Evolutionary conservation across 2,329 filamentous ascomycete genomes (phyloP).

Genomic region (Aspergillus piperis): DNA sequence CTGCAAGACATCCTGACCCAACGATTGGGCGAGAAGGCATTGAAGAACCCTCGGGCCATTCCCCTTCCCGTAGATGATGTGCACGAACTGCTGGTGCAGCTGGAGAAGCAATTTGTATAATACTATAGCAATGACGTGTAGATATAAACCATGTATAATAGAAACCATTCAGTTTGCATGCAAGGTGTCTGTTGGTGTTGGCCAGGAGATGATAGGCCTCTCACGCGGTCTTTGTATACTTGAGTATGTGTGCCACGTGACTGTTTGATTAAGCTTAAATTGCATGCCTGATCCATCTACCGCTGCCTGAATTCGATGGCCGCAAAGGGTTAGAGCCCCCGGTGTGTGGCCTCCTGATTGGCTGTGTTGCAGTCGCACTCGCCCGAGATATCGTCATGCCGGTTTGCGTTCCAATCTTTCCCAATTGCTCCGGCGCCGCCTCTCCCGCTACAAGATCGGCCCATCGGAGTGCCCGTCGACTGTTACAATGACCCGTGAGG

Average conservation of each 20-base stretch:
- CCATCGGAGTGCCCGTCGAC: neutral
- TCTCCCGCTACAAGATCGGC: neutral
- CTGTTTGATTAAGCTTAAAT: constrained; percentile 10
- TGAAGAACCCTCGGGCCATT: constrained; percentile 38
- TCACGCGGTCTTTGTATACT: neutral
- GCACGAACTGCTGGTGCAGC: constrained; percentile 37
- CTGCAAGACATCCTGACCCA: constrained; percentile 30
- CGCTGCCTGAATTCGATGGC: constrained; percentile 6
- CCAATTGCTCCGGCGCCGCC: neutral
- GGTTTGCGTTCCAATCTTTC: constrained; percentile 1
- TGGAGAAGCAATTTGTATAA: constrained; percentile 43
- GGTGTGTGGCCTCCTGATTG: constrained; percentile 10
- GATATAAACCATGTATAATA: constrained; percentile 4
- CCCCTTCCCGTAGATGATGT: constrained; percentile 40
- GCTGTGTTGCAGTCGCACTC: constrained; percentile 7
- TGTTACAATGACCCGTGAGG: neutral
- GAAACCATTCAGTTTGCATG: neutral
- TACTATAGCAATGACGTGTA: constrained; percentile 19
- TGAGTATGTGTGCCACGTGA: neutral
- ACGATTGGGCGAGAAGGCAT: constrained; percentile 28
- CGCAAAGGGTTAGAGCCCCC: neutral
- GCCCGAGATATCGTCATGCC: constrained; percentile 10
- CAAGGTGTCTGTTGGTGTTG: neutral
- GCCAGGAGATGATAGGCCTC: neutral
- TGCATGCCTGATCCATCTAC: neutral